These are phyloP conservation scores for Rhytidiadelphus loreus DNA, from an alignment of 225 moss, liverwort and hornwort species.

Conservation along the genomic window DNA sequence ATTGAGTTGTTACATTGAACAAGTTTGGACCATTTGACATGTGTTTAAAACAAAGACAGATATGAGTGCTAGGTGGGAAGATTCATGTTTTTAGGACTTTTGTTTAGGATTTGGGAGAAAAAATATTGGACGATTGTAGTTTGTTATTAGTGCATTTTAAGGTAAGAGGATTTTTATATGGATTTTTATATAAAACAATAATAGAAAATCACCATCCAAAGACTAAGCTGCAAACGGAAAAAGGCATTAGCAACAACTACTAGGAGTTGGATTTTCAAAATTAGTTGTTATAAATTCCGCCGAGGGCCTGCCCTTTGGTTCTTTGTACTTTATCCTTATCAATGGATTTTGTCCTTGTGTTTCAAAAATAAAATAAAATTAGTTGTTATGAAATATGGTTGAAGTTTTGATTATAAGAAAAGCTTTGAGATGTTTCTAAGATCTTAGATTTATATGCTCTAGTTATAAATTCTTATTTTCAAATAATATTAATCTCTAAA, in stretches of 20 bases:
- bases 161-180: too few species aligned
- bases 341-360: too few species aligned
- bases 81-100: background rate
- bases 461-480: background rate
- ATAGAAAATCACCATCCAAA: background rate
- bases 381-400: background rate
- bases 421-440: too few species aligned
- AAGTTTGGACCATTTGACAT: too few species aligned
- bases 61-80: too few species aligned
- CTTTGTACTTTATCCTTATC: too few species aligned
- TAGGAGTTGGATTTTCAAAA: background rate
- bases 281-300: background rate
- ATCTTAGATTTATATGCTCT: too few species aligned
- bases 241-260: background rate
- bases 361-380: too few species aligned
- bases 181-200: too few species aligned
- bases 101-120: background rate
- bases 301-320: too few species aligned
- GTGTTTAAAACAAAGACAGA: too few species aligned
- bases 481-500: background rate
- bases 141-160: background rate
- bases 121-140: background rate
- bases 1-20: too few species aligned
- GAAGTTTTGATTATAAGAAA: background rate
- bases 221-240: fast-evolving